Evolutionary conservation across 768 basidiomycete genomes (phyloP).

Genomic region (Leccinum olivaceopallidum): DNA sequence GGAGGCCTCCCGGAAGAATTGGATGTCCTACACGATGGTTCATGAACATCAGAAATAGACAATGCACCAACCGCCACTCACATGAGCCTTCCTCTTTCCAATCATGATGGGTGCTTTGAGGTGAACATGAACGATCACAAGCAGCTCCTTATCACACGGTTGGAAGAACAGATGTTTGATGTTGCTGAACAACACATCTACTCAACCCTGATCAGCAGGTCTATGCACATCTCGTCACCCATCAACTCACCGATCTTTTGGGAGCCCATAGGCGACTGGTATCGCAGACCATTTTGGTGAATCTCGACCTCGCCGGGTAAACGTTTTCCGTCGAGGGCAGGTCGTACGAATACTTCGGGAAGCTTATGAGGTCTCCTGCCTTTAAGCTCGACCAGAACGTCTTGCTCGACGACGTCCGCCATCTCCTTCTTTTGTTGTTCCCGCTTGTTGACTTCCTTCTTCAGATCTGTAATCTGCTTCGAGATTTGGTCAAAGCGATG

Average conservation of each 20-base stretch:
- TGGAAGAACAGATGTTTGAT: slow-evolving; percentile 99
- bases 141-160: slow-evolving; percentile 93
- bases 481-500: slow-evolving; percentile 87
- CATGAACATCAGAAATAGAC: neutral
- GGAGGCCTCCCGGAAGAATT: slow-evolving; percentile 97
- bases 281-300: slow-evolving; percentile 95
- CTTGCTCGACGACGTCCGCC: slow-evolving; percentile 98
- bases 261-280: slow-evolving; percentile 81
- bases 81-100: slow-evolving; percentile 97
- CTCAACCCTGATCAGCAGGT: slow-evolving; percentile 7
- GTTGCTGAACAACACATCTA: slow-evolving; percentile 94
- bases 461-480: slow-evolving; percentile 91
- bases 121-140: slow-evolving; percentile 93
- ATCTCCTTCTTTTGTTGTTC: slow-evolving; percentile 98
- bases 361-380: slow-evolving; percentile 84
- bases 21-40: slow-evolving; percentile 68
- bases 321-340: slow-evolving; percentile 92
- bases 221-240: neutral
- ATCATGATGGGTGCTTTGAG: slow-evolving; percentile 97
- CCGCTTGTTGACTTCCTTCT: slow-evolving; percentile 95
- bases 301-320: slow-evolving; percentile 98
- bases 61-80: slow-evolving; percentile 37
- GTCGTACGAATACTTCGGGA: slow-evolving; percentile 90
- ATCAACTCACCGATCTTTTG: slow-evolving; percentile 81
- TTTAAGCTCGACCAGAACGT: slow-evolving; percentile 83